Percentiles rank a stretch among this genome's conserved stretches.
Conservation (phyloP, 306 rosid species). For the Vigna unguiculata region DNA sequence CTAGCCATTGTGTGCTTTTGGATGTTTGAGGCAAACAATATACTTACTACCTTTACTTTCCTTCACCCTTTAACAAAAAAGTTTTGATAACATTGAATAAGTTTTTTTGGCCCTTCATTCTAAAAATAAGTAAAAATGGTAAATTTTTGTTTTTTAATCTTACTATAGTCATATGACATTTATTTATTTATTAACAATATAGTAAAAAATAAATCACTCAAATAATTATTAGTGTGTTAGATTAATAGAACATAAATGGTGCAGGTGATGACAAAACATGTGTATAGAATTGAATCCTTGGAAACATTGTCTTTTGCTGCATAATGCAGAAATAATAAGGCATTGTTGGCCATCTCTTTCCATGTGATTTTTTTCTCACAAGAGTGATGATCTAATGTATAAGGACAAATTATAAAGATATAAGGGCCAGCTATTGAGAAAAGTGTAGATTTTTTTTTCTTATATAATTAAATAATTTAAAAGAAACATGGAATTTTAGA, state of each 20-base stretch:
- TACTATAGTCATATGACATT: too few species aligned
- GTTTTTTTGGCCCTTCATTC: not conserved
- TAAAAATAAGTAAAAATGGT: too few species aligned
- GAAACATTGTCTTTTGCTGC: slow-evolving; percentile 31
- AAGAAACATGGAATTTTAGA: not conserved
- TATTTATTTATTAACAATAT: too few species aligned
- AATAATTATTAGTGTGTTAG: not conserved
- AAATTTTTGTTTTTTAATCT: too few species aligned
- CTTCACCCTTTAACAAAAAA: slow-evolving; percentile 31
- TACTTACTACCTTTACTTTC: slow-evolving; percentile 14
- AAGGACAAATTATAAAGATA: slow-evolving; percentile 24
- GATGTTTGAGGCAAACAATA: not conserved
- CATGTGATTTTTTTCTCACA: slow-evolving; percentile 20
- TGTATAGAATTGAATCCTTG: not conserved
- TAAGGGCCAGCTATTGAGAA: slow-evolving; percentile 31
- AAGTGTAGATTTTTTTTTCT: not conserved
- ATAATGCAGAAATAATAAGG: slow-evolving; percentile 29
- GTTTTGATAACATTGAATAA: slow-evolving; percentile 2
- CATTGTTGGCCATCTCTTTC: slow-evolving; percentile 5
- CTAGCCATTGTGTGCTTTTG: slow-evolving; percentile 31
- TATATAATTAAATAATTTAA: not conserved
- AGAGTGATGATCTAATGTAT: not conserved
- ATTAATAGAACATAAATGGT: not conserved
- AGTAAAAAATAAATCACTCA: too few species aligned
- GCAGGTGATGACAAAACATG: slow-evolving; percentile 31